A percentile compares a stretch with the other conserved stretches of the same genome.
Conservation (phyloP, 2,329 filamentous ascomycete species). For the Tolypocladium tropicale region DNA sequence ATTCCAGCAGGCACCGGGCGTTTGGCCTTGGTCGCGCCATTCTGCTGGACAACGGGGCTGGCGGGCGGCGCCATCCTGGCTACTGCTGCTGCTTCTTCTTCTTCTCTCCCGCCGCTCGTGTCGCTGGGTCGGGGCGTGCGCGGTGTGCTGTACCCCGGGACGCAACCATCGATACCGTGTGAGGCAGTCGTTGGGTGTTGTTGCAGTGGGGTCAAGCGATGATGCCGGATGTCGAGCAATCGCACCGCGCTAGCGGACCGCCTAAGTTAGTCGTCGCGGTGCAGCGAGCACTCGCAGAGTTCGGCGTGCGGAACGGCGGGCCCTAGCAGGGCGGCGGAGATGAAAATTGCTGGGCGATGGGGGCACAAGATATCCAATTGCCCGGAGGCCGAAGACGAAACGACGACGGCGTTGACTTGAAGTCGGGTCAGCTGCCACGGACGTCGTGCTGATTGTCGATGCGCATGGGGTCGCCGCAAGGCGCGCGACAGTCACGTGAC, state of each 20-base stretch:
- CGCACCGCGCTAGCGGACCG: conserved; percentile 10
- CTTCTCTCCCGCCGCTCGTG: conserved; percentile 5
- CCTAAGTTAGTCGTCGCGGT: conserved; percentile 7
- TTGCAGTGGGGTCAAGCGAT: background rate
- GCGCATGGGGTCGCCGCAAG: background rate
- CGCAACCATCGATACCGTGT: conserved; percentile 10
- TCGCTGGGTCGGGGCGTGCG: conserved; percentile 5
- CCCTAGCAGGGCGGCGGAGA: conserved; percentile 5
- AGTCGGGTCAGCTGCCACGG: background rate
- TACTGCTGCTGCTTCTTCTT: conserved; percentile 3
- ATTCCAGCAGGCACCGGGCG: conserved; percentile 55
- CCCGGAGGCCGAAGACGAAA: background rate
- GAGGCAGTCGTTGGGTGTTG: conserved; percentile 2
- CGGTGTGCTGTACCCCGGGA: background rate
- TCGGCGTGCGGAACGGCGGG: background rate
- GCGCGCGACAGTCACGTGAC: background rate
- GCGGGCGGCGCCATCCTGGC: conserved; percentile 41
- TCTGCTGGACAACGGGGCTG: conserved; percentile 35
- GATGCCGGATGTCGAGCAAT: conserved; percentile 7
- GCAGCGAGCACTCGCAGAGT: conserved; percentile 2
- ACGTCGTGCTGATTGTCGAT: background rate
- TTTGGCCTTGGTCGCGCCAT: conserved; percentile 51
- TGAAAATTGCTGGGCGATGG: background rate
- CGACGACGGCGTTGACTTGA: background rate
- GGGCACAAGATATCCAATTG: background rate